Base-by-base conservation (phyloP, 208 protist genomes). In the Sergeia podlipaevii region DNA sequence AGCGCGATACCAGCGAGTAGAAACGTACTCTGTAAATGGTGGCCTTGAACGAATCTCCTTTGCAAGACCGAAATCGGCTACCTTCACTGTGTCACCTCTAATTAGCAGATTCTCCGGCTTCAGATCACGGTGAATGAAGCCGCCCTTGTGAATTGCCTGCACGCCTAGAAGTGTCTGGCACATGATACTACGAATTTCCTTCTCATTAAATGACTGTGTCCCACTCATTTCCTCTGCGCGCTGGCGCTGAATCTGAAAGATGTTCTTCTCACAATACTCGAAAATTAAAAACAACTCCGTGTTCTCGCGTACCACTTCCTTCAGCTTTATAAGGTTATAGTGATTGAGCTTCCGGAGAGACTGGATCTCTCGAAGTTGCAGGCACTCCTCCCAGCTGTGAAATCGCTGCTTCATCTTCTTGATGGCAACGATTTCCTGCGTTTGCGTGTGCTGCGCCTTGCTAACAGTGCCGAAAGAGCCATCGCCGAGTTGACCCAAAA, bases 331-430 rank as follows among this genome's bases (percentile, higher is more conserved):
- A 52, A 99, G 85, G 66, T 99, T 99, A 0, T 87, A 92, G 69
- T 99, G 98, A 47, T 94, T 85, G 23, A 99, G 58, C 63, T 98
- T 98, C 20, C 95, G 79, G 24, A 99, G 72, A 18, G 90, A 91
- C 61, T 98, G 95, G 33, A 99, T 94, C 63, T 99, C 97, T 13
- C 91, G 80, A 44, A 99, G 75, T 60, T 97, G 82, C 42, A 98
- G 66, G 62, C 97, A 99, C 68, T 99, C 98, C 39, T 99, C 89
- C 96, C 96, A 99, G 45, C 80, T 96, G 59, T 93, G 94, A 66
- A 98, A 99, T 27, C 95, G 95, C 69, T 96, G 85, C 78, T 99
- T 99, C 97, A 99, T 99, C 64, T 97, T 97, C 65, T 99, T 99
- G 23, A 99, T 97, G 5, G 98, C 98, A 6, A 99, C 97, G 18